Conservation (phyloP, 2,329 filamentous ascomycete genomes). For the Aspergillus cejpii region DNA sequence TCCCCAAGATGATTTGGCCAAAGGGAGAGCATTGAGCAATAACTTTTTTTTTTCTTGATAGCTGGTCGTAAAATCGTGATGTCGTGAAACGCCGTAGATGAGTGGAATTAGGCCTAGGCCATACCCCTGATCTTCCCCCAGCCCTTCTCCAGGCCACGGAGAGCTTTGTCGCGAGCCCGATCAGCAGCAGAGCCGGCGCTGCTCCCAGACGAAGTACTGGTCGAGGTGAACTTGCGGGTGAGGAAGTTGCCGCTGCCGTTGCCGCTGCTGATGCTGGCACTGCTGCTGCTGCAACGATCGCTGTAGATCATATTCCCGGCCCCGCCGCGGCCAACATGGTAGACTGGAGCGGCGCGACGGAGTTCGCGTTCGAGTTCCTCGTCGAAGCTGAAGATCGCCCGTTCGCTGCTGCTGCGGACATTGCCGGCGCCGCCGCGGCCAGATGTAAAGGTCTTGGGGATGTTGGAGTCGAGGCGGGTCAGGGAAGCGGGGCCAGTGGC, state of each 20-base stretch:
- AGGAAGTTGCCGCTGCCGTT: constrained; percentile 19
- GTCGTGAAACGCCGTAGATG: constrained; percentile 14
- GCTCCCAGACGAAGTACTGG: constrained; percentile 32
- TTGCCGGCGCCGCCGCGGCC: constrained; percentile 54
- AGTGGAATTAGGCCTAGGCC: too few relatives aligned
- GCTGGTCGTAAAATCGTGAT: constrained; percentile 9
- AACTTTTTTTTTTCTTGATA: background rate
- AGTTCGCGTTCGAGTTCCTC: constrained; percentile 57
- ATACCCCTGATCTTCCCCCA: constrained; percentile 38
- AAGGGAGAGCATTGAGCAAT: background rate
- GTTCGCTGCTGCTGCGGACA: constrained; percentile 47
- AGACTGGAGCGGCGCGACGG: constrained; percentile 53
- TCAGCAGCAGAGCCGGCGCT: constrained; percentile 33
- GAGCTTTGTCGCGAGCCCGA: constrained; percentile 32
- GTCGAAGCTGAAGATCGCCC: constrained; percentile 60
- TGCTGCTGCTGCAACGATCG: constrained; percentile 20
- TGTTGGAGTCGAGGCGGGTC: constrained; percentile 44
- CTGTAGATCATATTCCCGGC: constrained; percentile 48
- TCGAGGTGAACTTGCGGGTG: constrained; percentile 33
- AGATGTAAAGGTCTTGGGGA: constrained; percentile 37
- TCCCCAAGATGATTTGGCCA: background rate
- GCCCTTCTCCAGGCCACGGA: constrained; percentile 34
- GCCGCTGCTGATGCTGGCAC: constrained; percentile 13
- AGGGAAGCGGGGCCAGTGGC: constrained; percentile 46
- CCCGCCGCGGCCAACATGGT: constrained; percentile 58